Evolutionary conservation across 2,329 filamentous ascomycete species (phyloP).

Genomic region (Pezicula radicicola): DNA sequence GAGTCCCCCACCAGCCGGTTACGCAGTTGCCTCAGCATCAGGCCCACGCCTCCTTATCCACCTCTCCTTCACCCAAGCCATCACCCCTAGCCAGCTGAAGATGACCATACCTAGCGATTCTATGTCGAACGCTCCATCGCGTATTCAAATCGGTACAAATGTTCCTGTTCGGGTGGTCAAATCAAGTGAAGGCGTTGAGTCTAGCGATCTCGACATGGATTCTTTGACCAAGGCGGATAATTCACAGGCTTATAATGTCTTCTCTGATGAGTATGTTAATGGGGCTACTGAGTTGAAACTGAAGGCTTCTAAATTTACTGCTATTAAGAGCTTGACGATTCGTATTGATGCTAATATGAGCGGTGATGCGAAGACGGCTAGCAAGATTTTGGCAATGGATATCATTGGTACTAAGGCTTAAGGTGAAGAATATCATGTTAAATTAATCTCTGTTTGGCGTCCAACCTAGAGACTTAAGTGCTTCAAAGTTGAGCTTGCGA

Average conservation of each 20-base stretch:
- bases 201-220: constrained; percentile 23
- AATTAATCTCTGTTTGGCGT: background rate
- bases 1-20: constrained; percentile 23
- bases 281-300: constrained; percentile 22
- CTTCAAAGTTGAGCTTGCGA: too few relatives aligned
- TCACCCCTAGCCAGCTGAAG: constrained; percentile 18
- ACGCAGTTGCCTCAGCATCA: constrained; percentile 17
- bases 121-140: constrained; percentile 17
- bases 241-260: constrained; percentile 23
- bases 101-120: constrained; percentile 19
- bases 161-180: constrained; percentile 17
- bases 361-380: constrained; percentile 19
- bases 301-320: constrained; percentile 25
- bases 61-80: constrained; percentile 18
- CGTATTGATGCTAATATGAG: constrained; percentile 26
- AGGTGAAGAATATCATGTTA: background rate
- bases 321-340: constrained; percentile 23
- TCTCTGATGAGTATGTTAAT: constrained; percentile 24
- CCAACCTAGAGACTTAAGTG: too few relatives aligned
- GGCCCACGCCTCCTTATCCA: constrained; percentile 19
- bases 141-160: constrained; percentile 23
- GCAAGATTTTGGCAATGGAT: constrained; percentile 22
- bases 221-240: constrained; percentile 23
- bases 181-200: constrained; percentile 16
- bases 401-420: constrained; percentile 20